Percentiles rank a stretch among this genome's conserved stretches.
These are phyloP conservation scores for Coniochaeta ligniaria DNA, from an alignment of 2,329 filamentous ascomycete genomes.

Conservation along the genomic window DNA sequence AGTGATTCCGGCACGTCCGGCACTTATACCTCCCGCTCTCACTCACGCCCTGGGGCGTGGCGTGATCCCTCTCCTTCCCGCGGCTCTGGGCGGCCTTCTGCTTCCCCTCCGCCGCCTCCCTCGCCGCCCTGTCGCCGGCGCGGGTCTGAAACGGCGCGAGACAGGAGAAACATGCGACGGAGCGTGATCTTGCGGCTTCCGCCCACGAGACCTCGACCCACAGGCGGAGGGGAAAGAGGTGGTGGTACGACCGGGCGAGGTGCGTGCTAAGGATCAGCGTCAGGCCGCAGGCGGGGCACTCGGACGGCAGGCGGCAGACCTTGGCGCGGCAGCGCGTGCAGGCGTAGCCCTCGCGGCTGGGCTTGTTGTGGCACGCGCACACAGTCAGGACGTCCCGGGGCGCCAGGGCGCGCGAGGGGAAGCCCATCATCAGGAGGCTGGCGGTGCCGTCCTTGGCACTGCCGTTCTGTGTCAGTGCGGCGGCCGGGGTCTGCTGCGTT, in stretches of 20 bases:
- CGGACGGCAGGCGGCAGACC: conserved; percentile 82
- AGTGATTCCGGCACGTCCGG: conserved; percentile 78
- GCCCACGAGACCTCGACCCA: conserved; percentile 88
- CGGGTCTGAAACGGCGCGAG: conserved; percentile 59
- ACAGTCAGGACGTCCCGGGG: conserved; percentile 58
- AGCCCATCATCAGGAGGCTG: conserved; percentile 92
- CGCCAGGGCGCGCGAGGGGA: conserved; percentile 79
- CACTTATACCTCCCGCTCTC: conserved; percentile 88
- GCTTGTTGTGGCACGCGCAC: conserved; percentile 84
- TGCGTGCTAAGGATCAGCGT: conserved; percentile 93
- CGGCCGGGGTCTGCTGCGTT: not conserved
- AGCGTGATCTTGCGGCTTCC: conserved; percentile 43
- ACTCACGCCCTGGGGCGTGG: conserved; percentile 57
- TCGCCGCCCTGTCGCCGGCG: conserved; percentile 3
- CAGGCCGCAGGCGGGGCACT: conserved; percentile 85
- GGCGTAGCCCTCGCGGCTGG: conserved; percentile 76
- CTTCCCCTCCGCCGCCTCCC: conserved; percentile 8
- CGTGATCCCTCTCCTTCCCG: conserved; percentile 11
- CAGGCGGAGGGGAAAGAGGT: conserved; percentile 82
- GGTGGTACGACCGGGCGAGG: conserved; percentile 85
- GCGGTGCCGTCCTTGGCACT: conserved; percentile 23
- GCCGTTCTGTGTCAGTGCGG: not conserved
- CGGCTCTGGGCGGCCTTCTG: conserved; percentile 7
- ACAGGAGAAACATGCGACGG: conserved; percentile 71
- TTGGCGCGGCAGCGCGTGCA: conserved; percentile 85